phyloP scores from a whole-genome alignment of 148 eudicot species.

The Arbutus unedo region DNA sequence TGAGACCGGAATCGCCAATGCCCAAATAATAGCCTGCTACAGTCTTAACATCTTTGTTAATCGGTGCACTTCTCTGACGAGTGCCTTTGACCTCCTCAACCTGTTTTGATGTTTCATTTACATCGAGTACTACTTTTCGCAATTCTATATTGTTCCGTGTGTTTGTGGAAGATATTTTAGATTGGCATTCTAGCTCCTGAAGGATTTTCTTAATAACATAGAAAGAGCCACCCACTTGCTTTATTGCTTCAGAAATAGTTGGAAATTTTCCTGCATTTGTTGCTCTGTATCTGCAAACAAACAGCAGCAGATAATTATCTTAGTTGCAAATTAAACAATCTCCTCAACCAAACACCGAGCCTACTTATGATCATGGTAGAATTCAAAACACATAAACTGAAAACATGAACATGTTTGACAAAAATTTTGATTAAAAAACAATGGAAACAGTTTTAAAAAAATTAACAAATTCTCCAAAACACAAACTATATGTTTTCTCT shows the following conservation, averaged over 20 bases:
- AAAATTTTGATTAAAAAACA: background rate
- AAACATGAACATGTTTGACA: background rate
- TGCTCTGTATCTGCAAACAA: conserved; percentile 34
- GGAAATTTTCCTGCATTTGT: conserved; percentile 45
- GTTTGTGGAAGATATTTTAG: conserved; percentile 15
- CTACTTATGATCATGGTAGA: background rate
- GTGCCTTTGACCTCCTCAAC: background rate
- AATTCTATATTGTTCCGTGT: background rate
- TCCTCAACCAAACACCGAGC: background rate
- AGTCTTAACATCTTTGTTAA: background rate
- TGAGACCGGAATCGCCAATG: conserved; percentile 4
- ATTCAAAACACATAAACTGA: background rate
- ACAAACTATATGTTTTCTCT: too few relatives aligned
- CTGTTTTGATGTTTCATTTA: conserved; percentile 1
- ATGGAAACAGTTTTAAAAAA: background rate
- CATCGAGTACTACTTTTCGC: background rate
- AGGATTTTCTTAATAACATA: conserved; percentile 30
- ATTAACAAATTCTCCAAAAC: background rate
- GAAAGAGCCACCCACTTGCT: conserved; percentile 39
- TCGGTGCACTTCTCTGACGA: background rate
- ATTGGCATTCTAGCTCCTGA: conserved; percentile 37
- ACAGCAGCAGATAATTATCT: background rate
- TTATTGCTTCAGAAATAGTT: conserved; percentile 17
- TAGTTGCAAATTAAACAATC: background rate
- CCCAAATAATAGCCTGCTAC: background rate